Percentiles rank a stretch among this genome's conserved stretches.
Evolutionary conservation across 345 rosid genomes (phyloP).

Genomic region (Moricandia arvensis): DNA sequence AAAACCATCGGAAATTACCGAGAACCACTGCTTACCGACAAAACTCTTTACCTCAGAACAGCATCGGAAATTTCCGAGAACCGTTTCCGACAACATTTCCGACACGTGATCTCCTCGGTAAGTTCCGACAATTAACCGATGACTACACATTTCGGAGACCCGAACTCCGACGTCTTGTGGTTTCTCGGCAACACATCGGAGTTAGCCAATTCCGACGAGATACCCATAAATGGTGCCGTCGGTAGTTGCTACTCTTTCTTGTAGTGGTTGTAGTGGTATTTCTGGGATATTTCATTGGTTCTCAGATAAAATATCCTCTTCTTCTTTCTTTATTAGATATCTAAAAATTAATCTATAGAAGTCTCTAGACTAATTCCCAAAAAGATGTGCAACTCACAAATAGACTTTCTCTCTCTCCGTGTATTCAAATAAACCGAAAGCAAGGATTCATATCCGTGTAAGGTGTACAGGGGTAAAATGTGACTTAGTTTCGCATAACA

Average conservation of each 20-base stretch:
- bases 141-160: background rate
- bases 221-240: background rate
- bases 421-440: too few relatives aligned
- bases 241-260: background rate
- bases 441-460: too few relatives aligned
- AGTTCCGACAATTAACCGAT: background rate
- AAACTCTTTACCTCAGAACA: background rate
- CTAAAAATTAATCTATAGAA: too few relatives aligned
- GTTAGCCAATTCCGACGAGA: background rate
- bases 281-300: too few relatives aligned
- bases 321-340: too few relatives aligned
- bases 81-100: background rate
- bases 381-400: too few relatives aligned
- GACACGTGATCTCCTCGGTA: background rate
- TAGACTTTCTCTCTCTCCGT: too few relatives aligned
- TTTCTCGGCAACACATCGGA: background rate
- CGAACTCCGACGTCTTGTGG: background rate
- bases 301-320: too few relatives aligned
- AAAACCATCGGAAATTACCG: background rate
- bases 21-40: background rate
- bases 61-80: background rate
- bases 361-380: too few relatives aligned
- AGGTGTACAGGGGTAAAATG: too few relatives aligned
- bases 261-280: too few relatives aligned
- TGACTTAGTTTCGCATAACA: too few relatives aligned